Evolutionary conservation across 164 flowering plant species (phyloP), one percentile per base, ranked within the genome.

Genomic region (Vitis riparia): DNA sequence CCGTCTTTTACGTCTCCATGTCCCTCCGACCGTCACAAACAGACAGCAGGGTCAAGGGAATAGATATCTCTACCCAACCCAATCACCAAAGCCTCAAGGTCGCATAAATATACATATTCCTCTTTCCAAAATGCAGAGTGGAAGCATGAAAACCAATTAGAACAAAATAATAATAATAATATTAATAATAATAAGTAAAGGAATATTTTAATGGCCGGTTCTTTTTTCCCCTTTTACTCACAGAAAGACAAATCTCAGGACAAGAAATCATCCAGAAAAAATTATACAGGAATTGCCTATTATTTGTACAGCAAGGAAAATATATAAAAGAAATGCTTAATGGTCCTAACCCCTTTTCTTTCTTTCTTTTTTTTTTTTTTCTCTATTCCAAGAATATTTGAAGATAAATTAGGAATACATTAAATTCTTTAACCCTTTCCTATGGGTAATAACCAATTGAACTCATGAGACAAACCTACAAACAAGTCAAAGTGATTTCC

Each of bases 251-350:
- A 50, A 49, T 51, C 23, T 48, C 27, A 56, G 56, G 56, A 27
- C 51, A 51, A 17, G 55, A 4, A 13, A 55, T 57, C 62, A n/a
- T 52, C 49, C 37, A 70, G 52, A 37, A n/a, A 68, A 64, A 71
- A 79, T 78, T 82, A 74, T 76, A 80, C 81, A 78, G 27, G 49
- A 51, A 51, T 51, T 55, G 68, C 62, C 78, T 75, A 78, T 69
- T 67, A 68, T 79, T 76, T 80, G 68, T 68, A 66, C 71, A 78
- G 15, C 55, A 51, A 80, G 44, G 51, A 55, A 59, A 78, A 37
- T 71, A 68, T 71, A 65, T 23, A 53, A 44, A 19, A 58, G 58
- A 62, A 59, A 65, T 70, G 52, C 73, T 63, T 59, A 63, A 63
- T 68, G 50, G 65, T 65, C 70, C 71, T 51, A 69, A 49, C 63